These are phyloP conservation scores for Chenopodium formosanum DNA, from an alignment of 148 eudicot genomes.

Conservation along the genomic window DNA sequence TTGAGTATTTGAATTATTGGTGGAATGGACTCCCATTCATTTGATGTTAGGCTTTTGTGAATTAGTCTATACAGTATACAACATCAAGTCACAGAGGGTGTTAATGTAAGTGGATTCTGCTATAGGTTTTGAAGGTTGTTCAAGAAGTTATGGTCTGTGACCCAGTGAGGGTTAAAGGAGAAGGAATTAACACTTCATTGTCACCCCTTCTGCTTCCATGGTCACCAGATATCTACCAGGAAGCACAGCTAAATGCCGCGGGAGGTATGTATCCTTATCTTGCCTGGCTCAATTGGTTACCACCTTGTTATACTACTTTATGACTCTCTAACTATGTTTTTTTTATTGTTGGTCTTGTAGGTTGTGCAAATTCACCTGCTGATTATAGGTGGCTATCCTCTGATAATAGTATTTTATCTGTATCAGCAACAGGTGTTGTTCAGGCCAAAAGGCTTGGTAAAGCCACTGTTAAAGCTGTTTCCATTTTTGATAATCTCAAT, in stretches of 20 bases:
- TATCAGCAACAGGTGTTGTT: slow-evolving; percentile 72
- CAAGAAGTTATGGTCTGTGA: slow-evolving; percentile 89
- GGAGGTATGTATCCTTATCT: slow-evolving; percentile 54
- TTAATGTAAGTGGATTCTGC: slow-evolving; percentile 5
- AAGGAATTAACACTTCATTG: slow-evolving; percentile 30
- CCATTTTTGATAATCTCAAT: slow-evolving; percentile 68
- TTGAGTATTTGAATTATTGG: neutral
- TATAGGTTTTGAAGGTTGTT: slow-evolving; percentile 60
- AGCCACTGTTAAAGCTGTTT: slow-evolving; percentile 66
- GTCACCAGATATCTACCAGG: slow-evolving; percentile 74
- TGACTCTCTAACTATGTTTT: slow-evolving; percentile 13
- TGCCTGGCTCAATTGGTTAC: slow-evolving; percentile 1
- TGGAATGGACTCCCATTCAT: neutral
- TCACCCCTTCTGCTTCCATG: slow-evolving; percentile 72
- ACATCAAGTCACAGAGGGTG: neutral
- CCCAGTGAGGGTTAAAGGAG: slow-evolving; percentile 49
- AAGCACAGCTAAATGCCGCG: slow-evolving; percentile 61
- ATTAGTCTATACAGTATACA: neutral
- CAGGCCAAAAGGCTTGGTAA: slow-evolving; percentile 86
- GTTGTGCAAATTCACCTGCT: slow-evolving; percentile 64
- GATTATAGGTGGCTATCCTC: slow-evolving; percentile 91
- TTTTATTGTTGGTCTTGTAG: slow-evolving; percentile 35
- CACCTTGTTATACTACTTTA: slow-evolving; percentile 8
- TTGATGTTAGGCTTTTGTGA: neutral
- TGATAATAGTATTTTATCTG: slow-evolving; percentile 54